Evolutionary conservation across 257 asterid species (phyloP), one percentile per base, ranked within the genome.

Genomic region (Cinchona pubescens): DNA sequence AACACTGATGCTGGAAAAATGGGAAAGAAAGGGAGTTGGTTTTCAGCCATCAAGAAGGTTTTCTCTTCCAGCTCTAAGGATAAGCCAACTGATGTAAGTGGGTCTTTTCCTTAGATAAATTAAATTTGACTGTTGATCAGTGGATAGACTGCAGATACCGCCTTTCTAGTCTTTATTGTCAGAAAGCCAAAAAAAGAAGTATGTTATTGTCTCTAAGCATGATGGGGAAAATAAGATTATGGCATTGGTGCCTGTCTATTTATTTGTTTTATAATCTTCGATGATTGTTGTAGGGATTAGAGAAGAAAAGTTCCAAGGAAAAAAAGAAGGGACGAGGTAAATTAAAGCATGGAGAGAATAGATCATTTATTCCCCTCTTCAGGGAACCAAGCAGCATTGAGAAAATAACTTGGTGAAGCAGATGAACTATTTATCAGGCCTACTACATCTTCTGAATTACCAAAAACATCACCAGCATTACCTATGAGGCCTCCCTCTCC

Each of bases 1-100:
- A 76, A 86, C 18, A 87, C 92, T 91, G 87, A 89, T 94, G 98
- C 96, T 87, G 75, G 82, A 79, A 86, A 67, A 48, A 95, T 95
- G 99, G 99, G 98, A 82, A 91, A 91, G 92, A 92, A 86, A 90
- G 96, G 98, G 79, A 88, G 93, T 88, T 95, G 97, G 98, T 82
- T 88, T 88, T 91, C 97, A 81, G 96, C 96, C 78, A 92, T 95
- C 90, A 95, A 88, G 81, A 85, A 84, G 89, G 90, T 87, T 81
- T 95, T 95, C 69, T 79, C 89, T 14, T 86, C 87, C 84, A 83
- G 71, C 79, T 89, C 97, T 25, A 92, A 88, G 82, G 97, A 91
- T 56, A 92, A 91, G 84, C 78, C 78, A 56, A 55, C 79, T 45
- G 81, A 82, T 82, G 97, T 92, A 84, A 92, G 96, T 80, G 42